Evolutionary conservation across 768 basidiomycete species (phyloP).

Genomic region (Termitomyces sp.): DNA sequence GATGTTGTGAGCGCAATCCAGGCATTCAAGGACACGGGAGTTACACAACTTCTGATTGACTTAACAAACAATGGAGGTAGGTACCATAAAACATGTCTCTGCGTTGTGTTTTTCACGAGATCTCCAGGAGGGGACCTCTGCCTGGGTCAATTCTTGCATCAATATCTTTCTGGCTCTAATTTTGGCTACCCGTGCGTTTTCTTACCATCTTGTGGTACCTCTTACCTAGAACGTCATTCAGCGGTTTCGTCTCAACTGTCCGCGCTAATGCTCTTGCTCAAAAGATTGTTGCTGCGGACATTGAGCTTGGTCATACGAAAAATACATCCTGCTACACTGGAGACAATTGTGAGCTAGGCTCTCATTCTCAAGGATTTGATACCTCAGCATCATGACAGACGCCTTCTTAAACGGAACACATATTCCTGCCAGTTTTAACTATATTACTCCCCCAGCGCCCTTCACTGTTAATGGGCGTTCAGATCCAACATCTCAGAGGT

Average conservation of each 20-base stretch:
- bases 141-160: slow-evolving; percentile 55
- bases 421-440: slow-evolving; percentile 34
- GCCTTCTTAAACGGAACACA: slow-evolving; percentile 42
- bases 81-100: slow-evolving; percentile 5
- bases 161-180: slow-evolving; percentile 44
- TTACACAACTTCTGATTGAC: slow-evolving; percentile 49
- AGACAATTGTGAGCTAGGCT: slow-evolving; percentile 40
- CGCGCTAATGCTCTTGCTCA: slow-evolving; percentile 54
- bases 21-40: slow-evolving; percentile 40
- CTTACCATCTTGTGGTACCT: background rate
- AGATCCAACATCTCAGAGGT: slow-evolving; percentile 42
- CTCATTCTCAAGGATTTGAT: background rate
- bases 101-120: background rate
- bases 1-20: slow-evolving; percentile 41
- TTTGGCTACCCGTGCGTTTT: slow-evolving; percentile 44
- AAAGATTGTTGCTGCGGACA: slow-evolving; percentile 50
- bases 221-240: slow-evolving; percentile 13
- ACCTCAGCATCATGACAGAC: slow-evolving; percentile 19
- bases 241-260: slow-evolving; percentile 50
- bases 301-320: slow-evolving; percentile 34
- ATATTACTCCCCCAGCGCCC: slow-evolving; percentile 35
- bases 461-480: slow-evolving; percentile 35
- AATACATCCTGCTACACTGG: slow-evolving; percentile 37
- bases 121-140: slow-evolving; percentile 53
- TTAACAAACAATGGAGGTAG: slow-evolving; percentile 59